phyloP scores from a whole-genome alignment of 257 asterid genomes.

The Lithospermum erythrorhizon region DNA sequence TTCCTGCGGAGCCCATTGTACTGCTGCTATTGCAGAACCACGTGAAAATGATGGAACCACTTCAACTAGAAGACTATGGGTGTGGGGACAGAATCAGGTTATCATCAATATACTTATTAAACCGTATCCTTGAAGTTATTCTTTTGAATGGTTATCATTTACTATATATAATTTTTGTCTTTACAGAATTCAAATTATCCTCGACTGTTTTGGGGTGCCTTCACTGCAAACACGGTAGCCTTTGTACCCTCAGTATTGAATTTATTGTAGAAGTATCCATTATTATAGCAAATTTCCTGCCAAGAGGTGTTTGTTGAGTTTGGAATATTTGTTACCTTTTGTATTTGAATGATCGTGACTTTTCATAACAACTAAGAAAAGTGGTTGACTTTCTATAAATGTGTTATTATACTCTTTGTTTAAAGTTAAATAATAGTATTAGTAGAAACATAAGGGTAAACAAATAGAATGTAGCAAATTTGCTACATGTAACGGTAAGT shows the following conservation, averaged over 20 bases:
- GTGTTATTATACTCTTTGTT: neutral
- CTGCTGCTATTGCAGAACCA: conserved; percentile 84
- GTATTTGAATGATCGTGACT: neutral
- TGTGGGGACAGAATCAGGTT: conserved; percentile 99
- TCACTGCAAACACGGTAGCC: neutral
- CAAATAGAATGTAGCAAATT: neutral
- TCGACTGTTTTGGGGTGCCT: conserved; percentile 4
- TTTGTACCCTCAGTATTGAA: neutral
- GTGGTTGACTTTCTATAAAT: neutral
- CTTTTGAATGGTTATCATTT: neutral
- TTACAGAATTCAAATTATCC: conserved; percentile 2
- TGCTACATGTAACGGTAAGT: no score
- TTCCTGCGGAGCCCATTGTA: conserved; percentile 93
- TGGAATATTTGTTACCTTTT: neutral
- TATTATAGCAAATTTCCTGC: no score
- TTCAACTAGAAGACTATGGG: conserved; percentile 75
- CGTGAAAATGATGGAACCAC: conserved; percentile 72
- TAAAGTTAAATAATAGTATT: no score
- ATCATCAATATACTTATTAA: neutral
- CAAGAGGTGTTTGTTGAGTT: no score
- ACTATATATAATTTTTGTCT: neutral
- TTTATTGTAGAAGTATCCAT: neutral
- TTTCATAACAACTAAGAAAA: neutral
- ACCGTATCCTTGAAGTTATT: neutral
- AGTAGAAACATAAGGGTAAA: neutral